Percentiles rank a stretch among this genome's conserved stretches.
Conservation (phyloP, 1,139 yeast species). For the Yarrowia galli region DNA sequence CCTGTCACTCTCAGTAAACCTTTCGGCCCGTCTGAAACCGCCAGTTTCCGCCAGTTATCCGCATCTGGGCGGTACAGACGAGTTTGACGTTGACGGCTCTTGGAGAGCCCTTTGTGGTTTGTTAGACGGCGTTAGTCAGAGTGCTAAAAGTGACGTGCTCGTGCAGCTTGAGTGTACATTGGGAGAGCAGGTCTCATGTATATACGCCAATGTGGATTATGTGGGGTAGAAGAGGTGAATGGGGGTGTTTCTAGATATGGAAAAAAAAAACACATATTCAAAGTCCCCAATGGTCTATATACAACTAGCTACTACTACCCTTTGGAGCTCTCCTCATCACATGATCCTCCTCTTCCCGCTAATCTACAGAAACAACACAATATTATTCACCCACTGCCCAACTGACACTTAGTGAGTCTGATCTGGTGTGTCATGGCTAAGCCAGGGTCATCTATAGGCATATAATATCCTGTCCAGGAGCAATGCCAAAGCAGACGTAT, state of each 20-base stretch:
- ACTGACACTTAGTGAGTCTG: too few relatives aligned
- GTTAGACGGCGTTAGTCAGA: neutral
- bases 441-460: neutral
- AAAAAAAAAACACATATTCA: too few relatives aligned
- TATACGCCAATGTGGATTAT: neutral
- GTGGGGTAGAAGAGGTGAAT: neutral
- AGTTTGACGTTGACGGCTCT: neutral
- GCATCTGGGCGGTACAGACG: neutral
- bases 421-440: too few relatives aligned
- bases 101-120: too few relatives aligned
- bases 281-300: too few relatives aligned
- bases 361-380: too few relatives aligned
- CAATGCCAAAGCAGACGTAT: neutral
- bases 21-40: constrained; percentile 1
- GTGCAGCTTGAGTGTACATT: neutral
- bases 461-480: neutral
- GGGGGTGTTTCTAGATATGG: too few relatives aligned
- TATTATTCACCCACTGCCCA: too few relatives aligned
- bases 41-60: neutral
- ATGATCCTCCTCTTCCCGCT: too few relatives aligned
- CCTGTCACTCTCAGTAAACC: neutral
- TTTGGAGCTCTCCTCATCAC: too few relatives aligned
- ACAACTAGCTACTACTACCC: too few relatives aligned
- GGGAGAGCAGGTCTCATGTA: neutral
- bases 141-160: neutral